Evolutionary conservation across 768 basidiomycete species (phyloP).

Genomic region (Termitomyces sp.): DNA sequence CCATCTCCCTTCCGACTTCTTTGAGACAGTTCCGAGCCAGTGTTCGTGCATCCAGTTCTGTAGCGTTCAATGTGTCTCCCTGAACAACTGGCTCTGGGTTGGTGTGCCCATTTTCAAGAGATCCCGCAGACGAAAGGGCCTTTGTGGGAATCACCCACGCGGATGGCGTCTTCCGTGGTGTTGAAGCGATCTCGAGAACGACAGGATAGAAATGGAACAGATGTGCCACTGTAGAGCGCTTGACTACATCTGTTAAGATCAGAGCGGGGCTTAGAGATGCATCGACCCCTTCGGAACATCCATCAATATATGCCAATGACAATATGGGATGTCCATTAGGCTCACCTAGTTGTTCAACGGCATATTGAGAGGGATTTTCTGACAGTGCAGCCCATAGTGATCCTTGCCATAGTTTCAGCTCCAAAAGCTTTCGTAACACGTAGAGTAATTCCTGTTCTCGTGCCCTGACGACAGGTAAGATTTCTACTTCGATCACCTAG

Average conservation of each 20-base stretch:
- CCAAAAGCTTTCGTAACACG: constrained; percentile 71
- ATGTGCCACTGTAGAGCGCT: constrained; percentile 75
- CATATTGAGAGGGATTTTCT: constrained; percentile 54
- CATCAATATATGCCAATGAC: background rate
- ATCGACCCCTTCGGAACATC: constrained; percentile 34
- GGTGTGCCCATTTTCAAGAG: constrained; percentile 4
- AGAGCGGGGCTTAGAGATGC: constrained; percentile 42
- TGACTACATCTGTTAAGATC: constrained; percentile 67
- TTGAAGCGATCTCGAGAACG: constrained; percentile 75
- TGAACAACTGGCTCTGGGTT: constrained; percentile 1
- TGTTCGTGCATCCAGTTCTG: constrained; percentile 61
- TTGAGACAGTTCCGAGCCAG: constrained; percentile 67
- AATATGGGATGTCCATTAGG: constrained; percentile 4
- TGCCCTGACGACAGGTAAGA: constrained; percentile 39
- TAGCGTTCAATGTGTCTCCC: constrained; percentile 21
- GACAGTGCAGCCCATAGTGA: constrained; percentile 76
- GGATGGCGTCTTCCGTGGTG: constrained; percentile 63
- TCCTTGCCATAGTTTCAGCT: constrained; percentile 70
- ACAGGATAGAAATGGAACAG: constrained; percentile 85
- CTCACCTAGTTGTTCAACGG: constrained; percentile 57
- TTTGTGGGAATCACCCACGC: constrained; percentile 49
- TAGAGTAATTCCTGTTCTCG: constrained; percentile 90
- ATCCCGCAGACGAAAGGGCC: constrained; percentile 4
- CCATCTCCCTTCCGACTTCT: constrained; percentile 74
- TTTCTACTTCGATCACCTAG: background rate